Base-by-base conservation (phyloP, 495 filamentous ascomycete genomes). In the Lepraria neglecta region DNA sequence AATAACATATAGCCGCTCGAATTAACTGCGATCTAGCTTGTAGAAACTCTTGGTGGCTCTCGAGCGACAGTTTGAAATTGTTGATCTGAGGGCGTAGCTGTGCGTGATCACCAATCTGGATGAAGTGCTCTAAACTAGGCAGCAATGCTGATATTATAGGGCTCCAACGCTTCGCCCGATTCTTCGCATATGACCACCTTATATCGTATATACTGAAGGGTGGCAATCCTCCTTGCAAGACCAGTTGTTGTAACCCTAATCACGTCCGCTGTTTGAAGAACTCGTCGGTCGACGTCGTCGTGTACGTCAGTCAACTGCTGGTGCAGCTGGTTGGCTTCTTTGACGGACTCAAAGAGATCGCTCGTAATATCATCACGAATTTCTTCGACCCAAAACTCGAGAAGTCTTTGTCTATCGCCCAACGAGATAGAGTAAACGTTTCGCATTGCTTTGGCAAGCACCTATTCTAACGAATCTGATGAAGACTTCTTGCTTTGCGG, bases 181-280 rank as follows among this genome's bases (percentile, higher is more conserved):
- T 94, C 89, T 73, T 92, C 89, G 64, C 84, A 87, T 4, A 92
- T 50, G 50, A 95, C 63, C 1, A 90, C 84, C 68, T 92, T 92
- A 27, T 78, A 74, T 27, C 72, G 67, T 3, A 92, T 56, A n/a
- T 77, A 76, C 44, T 77, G 76, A 1, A 95, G 78, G 56, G 87
- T 71, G 4, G 80, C 71, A 1, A 89, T 68, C 47, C 87, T 84
- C 10, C 78, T 75, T 4, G 90, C 88, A 3, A 94, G 72, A 0
- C 89, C 88, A 0, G 86, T 84, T 0, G 90, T 91, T 0, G 90
- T 94, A 1, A 88, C 75, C 0, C 88, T 87, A 56, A 95, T 83
- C 17, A 95, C 76, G 55, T 89, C 71, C 0, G 73, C 75, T 6
- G 61, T 46, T 15, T 60, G 28, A n/a, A 78, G 65, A 57, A 71